These are phyloP conservation scores for Botrytis porri DNA, from an alignment of 2,329 filamentous ascomycete genomes.

Conservation along the genomic window DNA sequence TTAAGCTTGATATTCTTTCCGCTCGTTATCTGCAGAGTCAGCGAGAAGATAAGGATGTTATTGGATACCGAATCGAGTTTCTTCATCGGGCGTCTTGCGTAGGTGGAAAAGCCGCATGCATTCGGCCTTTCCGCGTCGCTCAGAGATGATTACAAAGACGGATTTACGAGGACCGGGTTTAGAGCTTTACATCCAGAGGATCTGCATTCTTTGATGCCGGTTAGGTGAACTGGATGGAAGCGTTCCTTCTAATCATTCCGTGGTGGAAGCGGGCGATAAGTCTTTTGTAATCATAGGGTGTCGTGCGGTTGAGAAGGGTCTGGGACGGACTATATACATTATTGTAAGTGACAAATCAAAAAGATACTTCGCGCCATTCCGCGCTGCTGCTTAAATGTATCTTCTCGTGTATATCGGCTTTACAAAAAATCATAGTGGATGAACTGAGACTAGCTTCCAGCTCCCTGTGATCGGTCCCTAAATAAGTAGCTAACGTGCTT, in stretches of 20 bases:
- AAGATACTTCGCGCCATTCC: background rate
- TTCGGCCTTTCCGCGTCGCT: constrained; percentile 18
- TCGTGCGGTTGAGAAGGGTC: background rate
- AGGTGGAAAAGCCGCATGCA: constrained; percentile 11
- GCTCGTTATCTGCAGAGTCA: constrained; percentile 13
- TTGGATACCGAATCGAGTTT: constrained; percentile 11
- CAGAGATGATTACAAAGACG: constrained; percentile 5
- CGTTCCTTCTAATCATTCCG: background rate
- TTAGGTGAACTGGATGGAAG: background rate
- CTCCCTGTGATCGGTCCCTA: background rate
- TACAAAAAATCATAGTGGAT: background rate
- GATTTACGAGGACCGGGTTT: background rate
- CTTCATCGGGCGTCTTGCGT: background rate
- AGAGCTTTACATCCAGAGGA: background rate
- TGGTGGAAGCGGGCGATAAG: background rate
- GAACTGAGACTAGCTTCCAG: background rate
- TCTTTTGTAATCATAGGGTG: background rate
- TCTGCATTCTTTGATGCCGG: background rate
- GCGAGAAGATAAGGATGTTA: background rate
- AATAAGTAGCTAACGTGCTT: background rate
- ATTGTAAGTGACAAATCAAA: background rate
- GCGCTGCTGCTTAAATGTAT: background rate
- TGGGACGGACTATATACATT: background rate
- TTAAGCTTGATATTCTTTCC: constrained; percentile 2
- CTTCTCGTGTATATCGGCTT: background rate